phyloP scores from a whole-genome alignment of 1,139 yeast species.

The Blastobotrys illinoisensis region DNA sequence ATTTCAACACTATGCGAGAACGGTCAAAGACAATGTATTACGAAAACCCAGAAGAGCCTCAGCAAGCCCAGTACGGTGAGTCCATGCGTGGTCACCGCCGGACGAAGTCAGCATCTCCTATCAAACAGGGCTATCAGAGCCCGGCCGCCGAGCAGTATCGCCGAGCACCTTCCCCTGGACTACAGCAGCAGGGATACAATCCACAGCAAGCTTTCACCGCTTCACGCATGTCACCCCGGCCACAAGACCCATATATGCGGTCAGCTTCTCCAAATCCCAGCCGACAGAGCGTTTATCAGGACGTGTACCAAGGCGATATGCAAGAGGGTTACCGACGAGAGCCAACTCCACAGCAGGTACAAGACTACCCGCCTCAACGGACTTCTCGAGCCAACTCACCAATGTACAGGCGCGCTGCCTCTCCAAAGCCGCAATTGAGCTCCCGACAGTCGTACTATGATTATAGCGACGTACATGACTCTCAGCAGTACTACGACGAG shows the following conservation, averaged over 20 bases:
- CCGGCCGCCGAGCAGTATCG: slow-evolving; percentile 1
- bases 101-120: slow-evolving; percentile 24
- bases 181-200: slow-evolving; percentile 3
- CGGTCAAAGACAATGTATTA: slow-evolving; percentile 15
- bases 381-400: slow-evolving; percentile 14
- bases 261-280: slow-evolving; percentile 10
- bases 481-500: slow-evolving; percentile 1
- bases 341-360: slow-evolving; percentile 7
- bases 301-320: background rate
- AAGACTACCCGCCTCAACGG: slow-evolving; percentile 3
- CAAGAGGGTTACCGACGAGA: slow-evolving; percentile 4
- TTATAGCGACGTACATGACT: background rate
- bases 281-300: slow-evolving; percentile 12
- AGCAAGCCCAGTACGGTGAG: slow-evolving; percentile 5
- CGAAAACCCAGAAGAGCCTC: slow-evolving; percentile 11
- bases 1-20: slow-evolving; percentile 8
- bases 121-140: slow-evolving; percentile 11
- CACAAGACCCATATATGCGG: slow-evolving; percentile 8
- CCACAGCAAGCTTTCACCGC: slow-evolving; percentile 4
- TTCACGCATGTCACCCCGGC: background rate
- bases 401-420: slow-evolving; percentile 13
- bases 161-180: slow-evolving; percentile 7
- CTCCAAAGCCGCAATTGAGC: slow-evolving; percentile 13
- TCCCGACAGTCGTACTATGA: slow-evolving; percentile 6
- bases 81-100: slow-evolving; percentile 16